Evolutionary conservation across 768 basidiomycete species (phyloP).

Genomic region (Mycena epipterygia): DNA sequence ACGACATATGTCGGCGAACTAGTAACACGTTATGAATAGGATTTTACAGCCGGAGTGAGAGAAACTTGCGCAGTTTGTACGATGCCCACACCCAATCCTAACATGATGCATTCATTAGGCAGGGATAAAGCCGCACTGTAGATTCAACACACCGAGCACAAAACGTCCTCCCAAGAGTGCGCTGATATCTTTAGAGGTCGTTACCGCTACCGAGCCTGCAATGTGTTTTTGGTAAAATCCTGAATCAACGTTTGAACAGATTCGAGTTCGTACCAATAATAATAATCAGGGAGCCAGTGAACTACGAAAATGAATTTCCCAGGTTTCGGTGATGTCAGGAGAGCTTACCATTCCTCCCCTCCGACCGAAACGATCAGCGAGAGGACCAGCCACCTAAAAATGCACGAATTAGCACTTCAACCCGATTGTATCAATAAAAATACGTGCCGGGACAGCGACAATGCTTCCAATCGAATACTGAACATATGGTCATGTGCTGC

Average conservation of each 20-base stretch:
- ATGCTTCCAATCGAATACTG: slow-evolving; percentile 34
- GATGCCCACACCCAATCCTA: slow-evolving; percentile 34
- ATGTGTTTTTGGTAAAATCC: neutral
- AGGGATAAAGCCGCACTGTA: too few species aligned
- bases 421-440: too few species aligned
- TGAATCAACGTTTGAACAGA: neutral
- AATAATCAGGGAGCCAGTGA: slow-evolving; percentile 29
- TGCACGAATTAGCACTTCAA: too few species aligned
- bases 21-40: neutral
- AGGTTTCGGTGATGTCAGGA: neutral
- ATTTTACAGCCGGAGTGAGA: too few species aligned
- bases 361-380: slow-evolving; percentile 30
- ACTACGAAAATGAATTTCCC: slow-evolving; percentile 13
- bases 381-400: slow-evolving; percentile 33
- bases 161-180: slow-evolving; percentile 33
- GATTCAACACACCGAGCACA: slow-evolving; percentile 25
- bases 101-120: neutral
- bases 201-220: slow-evolving; percentile 25
- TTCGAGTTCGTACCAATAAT: slow-evolving; percentile 19
- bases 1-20: slow-evolving; percentile 30
- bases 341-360: slow-evolving; percentile 34
- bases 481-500: too few species aligned
- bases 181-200: slow-evolving; percentile 25
- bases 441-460: slow-evolving; percentile 33
- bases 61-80: slow-evolving; percentile 30